Evolutionary conservation across 306 rosid species (phyloP).

Genomic region (Gynostemma pentaphyllum): DNA sequence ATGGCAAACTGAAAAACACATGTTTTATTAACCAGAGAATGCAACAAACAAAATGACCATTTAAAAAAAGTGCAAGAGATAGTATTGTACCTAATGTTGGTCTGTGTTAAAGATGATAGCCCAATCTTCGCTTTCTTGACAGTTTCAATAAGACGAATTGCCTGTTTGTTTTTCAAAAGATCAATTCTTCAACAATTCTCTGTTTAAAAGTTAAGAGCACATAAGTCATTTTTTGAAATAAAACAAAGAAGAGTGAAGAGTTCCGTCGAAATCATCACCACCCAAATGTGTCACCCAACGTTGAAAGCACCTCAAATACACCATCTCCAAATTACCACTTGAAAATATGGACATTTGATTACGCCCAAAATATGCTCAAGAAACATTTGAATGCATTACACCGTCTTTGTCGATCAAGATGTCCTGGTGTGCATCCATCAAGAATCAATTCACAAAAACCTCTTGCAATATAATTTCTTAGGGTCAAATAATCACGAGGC

Average conservation of each 20-base stretch:
- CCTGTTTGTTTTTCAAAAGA: conserved; percentile 81
- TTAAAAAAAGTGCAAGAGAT: neutral
- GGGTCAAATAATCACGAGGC: no score
- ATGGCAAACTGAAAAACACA: conserved; percentile 47
- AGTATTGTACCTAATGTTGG: conserved; percentile 59
- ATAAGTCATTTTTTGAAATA: neutral
- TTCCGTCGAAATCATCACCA: conserved; percentile 95
- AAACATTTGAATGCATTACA: no score
- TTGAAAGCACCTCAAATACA: conserved; percentile 91
- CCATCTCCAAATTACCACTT: conserved; percentile 98
- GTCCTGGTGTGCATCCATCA: no score
- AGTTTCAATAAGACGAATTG: conserved; percentile 87
- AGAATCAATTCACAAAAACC: no score
- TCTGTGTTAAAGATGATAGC: conserved; percentile 82
- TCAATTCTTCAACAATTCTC: conserved; percentile 94
- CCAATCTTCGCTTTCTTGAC: conserved; percentile 97
- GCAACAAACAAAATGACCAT: neutral
- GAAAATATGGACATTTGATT: no score
- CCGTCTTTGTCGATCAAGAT: no score
- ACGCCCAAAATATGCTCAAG: no score
- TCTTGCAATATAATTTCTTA: no score
- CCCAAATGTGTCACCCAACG: conserved; percentile 97
- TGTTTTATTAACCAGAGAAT: neutral
- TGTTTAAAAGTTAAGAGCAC: conserved; percentile 8
- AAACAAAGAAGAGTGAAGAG: neutral